Evolutionary conservation across 306 rosid species (phyloP), one percentile per base, ranked within the genome.

Genomic region (Rosa chinensis): DNA sequence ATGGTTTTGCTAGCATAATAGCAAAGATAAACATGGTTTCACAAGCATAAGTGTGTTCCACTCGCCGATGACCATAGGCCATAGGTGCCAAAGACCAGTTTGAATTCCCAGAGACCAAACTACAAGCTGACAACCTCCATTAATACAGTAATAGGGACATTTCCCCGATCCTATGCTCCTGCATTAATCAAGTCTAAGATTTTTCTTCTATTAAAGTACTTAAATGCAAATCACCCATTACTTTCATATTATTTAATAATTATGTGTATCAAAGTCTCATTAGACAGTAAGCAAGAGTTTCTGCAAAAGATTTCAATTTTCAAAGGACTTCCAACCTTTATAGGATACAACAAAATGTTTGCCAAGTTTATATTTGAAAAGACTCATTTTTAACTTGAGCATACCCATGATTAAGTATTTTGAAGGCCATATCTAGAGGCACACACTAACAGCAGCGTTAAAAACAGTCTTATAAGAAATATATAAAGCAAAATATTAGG

Each of bases 401-500:
- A 74, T 5, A 23, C 50, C 6, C 78, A 16, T n/a, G 35, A 73
- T 74, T 20, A 55, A 39, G 67, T 40, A 74, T 73, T 35, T 71
- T 52, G 10, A n/a, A 53, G 13, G 37, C 66, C 56, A 53, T 6
- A 72, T 73, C 43, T 5, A 52, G 32, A 20, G 10, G 64, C 18
- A 73, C 20, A 20, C 10, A 35, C 66, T 11, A 55, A 40, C 77
- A 55, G 67, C 50, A 74, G 62, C 4, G 13, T 23, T 11, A 55
- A 39, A 4, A 14, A 53, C 12, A 37, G n/a, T n/a, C 6, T 28
- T 18, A 73, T 4, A 72, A 16, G 28, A 48, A 48, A 32, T 28
- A 28, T 4, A 70, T 47, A 9, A 56, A 73, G 49, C 17, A 28
- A 72, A 28, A 8, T 28, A 72, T 28, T 3, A 69, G 74, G 17